phyloP scores from a whole-genome alignment of 1,284 basidiomycete genomes.

The Papiliotrema fonsecae region DNA sequence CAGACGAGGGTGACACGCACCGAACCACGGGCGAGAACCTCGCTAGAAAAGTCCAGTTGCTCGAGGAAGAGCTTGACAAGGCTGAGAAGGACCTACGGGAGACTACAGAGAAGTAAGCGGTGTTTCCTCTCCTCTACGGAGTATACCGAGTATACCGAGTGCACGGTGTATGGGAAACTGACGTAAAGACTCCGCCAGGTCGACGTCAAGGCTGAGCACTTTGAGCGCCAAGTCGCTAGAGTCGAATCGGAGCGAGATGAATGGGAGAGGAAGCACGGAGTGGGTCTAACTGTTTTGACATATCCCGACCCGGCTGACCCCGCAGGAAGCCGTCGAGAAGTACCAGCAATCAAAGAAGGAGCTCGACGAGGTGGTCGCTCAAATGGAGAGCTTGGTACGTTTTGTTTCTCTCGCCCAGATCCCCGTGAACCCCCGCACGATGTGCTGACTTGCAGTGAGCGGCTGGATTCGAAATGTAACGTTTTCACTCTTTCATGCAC shows the following conservation, averaged over 20 bases:
- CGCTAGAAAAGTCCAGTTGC: constrained; percentile 76
- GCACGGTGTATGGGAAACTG: no score
- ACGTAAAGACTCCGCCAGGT: constrained; percentile 79
- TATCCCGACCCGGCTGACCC: constrained; percentile 18
- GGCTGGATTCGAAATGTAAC: background rate
- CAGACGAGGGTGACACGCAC: constrained; percentile 68
- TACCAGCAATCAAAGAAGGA: constrained; percentile 74
- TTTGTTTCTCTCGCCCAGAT: background rate
- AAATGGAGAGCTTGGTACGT: constrained; percentile 67
- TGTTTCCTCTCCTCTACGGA: background rate
- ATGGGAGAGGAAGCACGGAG: constrained; percentile 95
- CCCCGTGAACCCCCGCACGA: background rate
- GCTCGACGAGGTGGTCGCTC: constrained; percentile 77
- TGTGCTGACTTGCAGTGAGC: background rate
- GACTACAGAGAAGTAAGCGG: constrained; percentile 89
- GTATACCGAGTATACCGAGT: no score
- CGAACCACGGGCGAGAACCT: constrained; percentile 73
- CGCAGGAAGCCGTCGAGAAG: constrained; percentile 69
- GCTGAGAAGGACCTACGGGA: constrained; percentile 97
- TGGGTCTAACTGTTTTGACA: constrained; percentile 39
- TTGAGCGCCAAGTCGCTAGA: constrained; percentile 84
- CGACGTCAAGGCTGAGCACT: constrained; percentile 98
- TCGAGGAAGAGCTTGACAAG: constrained; percentile 93
- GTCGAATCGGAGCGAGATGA: constrained; percentile 86
- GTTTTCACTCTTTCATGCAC: background rate